A percentile compares a stretch with the other conserved stretches of the same genome.
Evolutionary conservation across 306 rosid genomes (phyloP).

Genomic region (Gynostemma pentaphyllum): DNA sequence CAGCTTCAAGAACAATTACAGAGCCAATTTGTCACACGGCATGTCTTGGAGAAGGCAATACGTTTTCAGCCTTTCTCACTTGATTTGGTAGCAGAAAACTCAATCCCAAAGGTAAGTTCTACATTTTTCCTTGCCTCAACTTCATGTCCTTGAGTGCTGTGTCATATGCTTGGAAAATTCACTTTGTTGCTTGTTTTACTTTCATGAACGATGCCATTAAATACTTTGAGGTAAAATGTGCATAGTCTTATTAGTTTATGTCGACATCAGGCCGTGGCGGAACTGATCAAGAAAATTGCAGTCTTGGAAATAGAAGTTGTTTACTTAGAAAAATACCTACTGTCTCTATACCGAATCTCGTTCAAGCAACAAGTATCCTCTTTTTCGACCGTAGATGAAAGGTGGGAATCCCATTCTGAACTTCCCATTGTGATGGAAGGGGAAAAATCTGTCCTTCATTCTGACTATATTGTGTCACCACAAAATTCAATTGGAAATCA

Average conservation of each 20-base stretch:
- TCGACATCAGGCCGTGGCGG: constrained; percentile 52
- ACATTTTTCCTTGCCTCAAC: not conserved
- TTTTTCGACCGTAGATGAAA: constrained; percentile 31
- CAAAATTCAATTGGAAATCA: constrained; percentile 23
- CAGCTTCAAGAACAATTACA: constrained; percentile 63
- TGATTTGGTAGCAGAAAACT: constrained; percentile 28
- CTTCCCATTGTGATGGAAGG: constrained; percentile 23
- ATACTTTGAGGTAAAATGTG: not conserved
- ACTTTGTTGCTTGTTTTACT: not conserved
- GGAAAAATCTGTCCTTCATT: constrained; percentile 22
- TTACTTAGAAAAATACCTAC: constrained; percentile 64
- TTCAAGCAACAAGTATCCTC: constrained; percentile 43
- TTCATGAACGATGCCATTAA: not conserved
- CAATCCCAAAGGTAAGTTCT: constrained; percentile 57
- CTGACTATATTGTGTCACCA: constrained; percentile 24
- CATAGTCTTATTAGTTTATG: constrained; percentile 5
- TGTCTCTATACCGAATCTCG: constrained; percentile 61
- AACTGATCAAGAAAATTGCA: constrained; percentile 66
- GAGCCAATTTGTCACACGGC: constrained; percentile 50
- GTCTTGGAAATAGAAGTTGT: constrained; percentile 67
- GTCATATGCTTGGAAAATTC: not conserved
- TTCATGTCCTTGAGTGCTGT: not conserved
- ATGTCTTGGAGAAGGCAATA: constrained; percentile 55
- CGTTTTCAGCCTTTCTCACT: constrained; percentile 42
- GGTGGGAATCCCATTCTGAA: constrained; percentile 19